These are phyloP conservation scores for Neopestalotiopsis clavispora DNA, from an alignment of 2,329 filamentous ascomycete species.

Conservation along the genomic window DNA sequence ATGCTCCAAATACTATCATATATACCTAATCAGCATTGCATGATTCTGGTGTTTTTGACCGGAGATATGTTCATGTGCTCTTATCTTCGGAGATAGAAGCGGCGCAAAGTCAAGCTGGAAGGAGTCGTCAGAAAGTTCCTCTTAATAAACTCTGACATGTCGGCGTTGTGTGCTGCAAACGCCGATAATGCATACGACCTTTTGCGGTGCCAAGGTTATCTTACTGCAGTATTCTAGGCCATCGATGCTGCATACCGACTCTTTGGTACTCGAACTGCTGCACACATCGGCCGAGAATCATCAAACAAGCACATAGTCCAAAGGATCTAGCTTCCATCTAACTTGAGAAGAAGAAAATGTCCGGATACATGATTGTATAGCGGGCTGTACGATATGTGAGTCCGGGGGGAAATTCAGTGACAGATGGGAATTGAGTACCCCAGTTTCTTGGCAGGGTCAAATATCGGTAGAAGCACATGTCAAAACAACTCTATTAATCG, in stretches of 20 bases:
- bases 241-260: neutral
- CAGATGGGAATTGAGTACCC: too few species aligned
- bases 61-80: neutral
- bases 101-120: neutral
- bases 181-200: neutral
- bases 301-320: too few species aligned
- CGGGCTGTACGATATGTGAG: too few species aligned
- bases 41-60: neutral
- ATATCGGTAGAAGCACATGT: neutral
- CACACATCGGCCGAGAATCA: too few species aligned
- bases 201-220: neutral
- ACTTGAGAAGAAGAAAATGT: too few species aligned
- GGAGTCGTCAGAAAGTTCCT: neutral
- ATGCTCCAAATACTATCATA: too few species aligned
- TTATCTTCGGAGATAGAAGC: neutral
- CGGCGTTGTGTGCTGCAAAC: neutral
- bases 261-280: neutral
- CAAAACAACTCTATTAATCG: neutral
- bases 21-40: too few species aligned
- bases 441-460: neutral
- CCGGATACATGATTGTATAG: too few species aligned
- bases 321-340: too few species aligned
- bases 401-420: too few species aligned
- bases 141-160: neutral
- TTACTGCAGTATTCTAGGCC: neutral